Evolutionary conservation across 345 rosid genomes (phyloP), one percentile per base, ranked within the genome.

Genomic region (Rhizophora apiculata): DNA sequence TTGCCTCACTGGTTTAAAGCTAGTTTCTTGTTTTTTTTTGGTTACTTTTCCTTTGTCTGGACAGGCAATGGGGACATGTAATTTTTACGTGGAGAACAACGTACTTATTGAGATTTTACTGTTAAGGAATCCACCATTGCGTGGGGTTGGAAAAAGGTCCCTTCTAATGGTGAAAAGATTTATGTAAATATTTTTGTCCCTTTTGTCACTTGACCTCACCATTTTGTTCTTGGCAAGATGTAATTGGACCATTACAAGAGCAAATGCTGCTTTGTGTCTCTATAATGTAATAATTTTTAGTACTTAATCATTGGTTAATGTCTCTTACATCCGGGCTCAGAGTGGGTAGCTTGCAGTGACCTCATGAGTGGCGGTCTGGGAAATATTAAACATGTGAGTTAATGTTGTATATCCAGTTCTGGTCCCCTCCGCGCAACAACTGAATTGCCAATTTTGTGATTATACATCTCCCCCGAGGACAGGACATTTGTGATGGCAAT

Each of bases 401-500:
- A 31, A 30, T 34, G 1, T 20, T 10, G 20, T 55, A 11, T 0
- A 15, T 24, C 29, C 8, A 0, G 21, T 22, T 46, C 30, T 43
- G 53, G 27, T 64, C 57, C 53, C 75, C 58, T 72, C 65, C 59
- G 24, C 64, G n/a, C 13, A 48, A 43, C 15, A 43, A 43, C 15
- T 63, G 20, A 31, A 15, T 7, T 49, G 39, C 11, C n/a, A 6
- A 19, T 1, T 18, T 51, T 3, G 26, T 0, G 3, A 30, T 16
- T 22, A 55, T 34, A 54, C 46, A 46, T 63, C 22, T 1, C 63
- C 56, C 31, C 46, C 36, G 21, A 48, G 31, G 39, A 48, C 21
- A 16, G 64, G 58, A 63, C 63, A 29, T 55, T 13, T 63, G 68
- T 58, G 65, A 58, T 58, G 60, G 69, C 46, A 37, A 49, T 6